phyloP scores from a whole-genome alignment of 441 rosid species.

The Daphne laureola region DNA sequence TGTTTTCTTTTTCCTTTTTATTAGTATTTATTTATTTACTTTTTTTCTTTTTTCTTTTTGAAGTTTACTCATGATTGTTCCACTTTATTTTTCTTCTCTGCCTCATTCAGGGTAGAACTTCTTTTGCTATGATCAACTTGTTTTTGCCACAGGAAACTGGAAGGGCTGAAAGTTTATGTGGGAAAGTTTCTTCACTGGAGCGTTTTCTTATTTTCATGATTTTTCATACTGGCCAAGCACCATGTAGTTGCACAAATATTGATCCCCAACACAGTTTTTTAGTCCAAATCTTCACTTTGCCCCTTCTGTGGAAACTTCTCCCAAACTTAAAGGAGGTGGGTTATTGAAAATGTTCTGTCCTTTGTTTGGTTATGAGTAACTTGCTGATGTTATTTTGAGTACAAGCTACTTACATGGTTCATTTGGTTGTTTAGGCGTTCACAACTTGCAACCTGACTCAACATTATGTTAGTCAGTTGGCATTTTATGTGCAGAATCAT shows the following conservation, averaged over 20 bases:
- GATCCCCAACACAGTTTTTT: conserved; percentile 72
- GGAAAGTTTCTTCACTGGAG: conserved; percentile 56
- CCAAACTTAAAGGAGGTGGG: conserved; percentile 78
- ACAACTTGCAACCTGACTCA: conserved; percentile 54
- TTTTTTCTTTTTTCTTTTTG: too few species aligned
- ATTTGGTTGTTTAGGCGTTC: conserved; percentile 48
- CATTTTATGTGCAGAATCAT: conserved; percentile 50
- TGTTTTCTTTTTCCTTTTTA: too few species aligned
- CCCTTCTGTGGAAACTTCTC: conserved; percentile 77
- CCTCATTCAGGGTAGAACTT: not conserved
- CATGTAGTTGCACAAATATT: conserved; percentile 57
- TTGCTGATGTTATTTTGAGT: too few species aligned
- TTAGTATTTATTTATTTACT: too few species aligned
- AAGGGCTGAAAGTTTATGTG: conserved; percentile 17
- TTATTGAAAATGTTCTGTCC: conserved; percentile 4
- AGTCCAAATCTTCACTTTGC: conserved; percentile 80
- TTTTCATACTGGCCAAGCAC: conserved; percentile 59
- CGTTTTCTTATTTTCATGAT: conserved; percentile 43
- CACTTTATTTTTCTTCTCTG: not conserved
- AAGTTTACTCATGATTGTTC: too few species aligned
- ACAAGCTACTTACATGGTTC: too few species aligned
- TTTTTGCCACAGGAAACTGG: conserved; percentile 52
- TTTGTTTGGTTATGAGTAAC: not conserved
- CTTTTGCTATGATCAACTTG: conserved; percentile 7
- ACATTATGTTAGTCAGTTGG: conserved; percentile 75